Conservation (phyloP, 495 filamentous ascomycete genomes). For the Xeromyces bisporus region DNA sequence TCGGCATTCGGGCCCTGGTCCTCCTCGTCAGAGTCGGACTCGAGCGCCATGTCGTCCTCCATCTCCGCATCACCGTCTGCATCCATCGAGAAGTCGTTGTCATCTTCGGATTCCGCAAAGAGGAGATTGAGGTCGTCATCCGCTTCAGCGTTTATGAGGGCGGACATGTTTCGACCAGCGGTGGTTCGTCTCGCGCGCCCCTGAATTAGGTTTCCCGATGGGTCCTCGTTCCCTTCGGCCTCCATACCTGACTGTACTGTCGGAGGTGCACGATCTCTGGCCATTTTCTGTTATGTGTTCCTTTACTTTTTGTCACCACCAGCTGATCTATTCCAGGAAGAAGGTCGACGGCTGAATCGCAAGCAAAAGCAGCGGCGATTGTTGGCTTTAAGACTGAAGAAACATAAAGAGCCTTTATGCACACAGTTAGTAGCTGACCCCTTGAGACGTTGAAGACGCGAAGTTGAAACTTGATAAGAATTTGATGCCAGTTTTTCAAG, state of each 20-base stretch:
- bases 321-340: not conserved
- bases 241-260: slow-evolving; percentile 19
- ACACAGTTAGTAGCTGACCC: too few relatives aligned
- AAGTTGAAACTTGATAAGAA: too few relatives aligned
- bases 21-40: slow-evolving; percentile 60
- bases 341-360: not conserved
- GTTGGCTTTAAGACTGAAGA: not conserved
- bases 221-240: slow-evolving; percentile 19
- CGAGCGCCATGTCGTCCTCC: slow-evolving; percentile 63
- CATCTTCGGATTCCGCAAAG: slow-evolving; percentile 74
- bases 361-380: not conserved
- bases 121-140: slow-evolving; percentile 66
- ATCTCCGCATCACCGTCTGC: slow-evolving; percentile 45
- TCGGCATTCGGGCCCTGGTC: slow-evolving; percentile 51
- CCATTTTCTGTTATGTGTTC: slow-evolving; percentile 13
- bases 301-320: not conserved
- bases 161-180: slow-evolving; percentile 70
- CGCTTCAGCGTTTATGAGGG: slow-evolving; percentile 59
- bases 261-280: slow-evolving; percentile 13
- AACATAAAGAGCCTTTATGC: too few relatives aligned
- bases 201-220: slow-evolving; percentile 57
- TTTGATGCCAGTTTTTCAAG: too few relatives aligned
- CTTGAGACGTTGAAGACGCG: too few relatives aligned
- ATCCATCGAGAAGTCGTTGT: slow-evolving; percentile 57
- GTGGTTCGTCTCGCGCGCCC: slow-evolving; percentile 68